These are phyloP conservation scores for Leccinellum albellum DNA, from an alignment of 768 basidiomycete species.

Conservation along the genomic window DNA sequence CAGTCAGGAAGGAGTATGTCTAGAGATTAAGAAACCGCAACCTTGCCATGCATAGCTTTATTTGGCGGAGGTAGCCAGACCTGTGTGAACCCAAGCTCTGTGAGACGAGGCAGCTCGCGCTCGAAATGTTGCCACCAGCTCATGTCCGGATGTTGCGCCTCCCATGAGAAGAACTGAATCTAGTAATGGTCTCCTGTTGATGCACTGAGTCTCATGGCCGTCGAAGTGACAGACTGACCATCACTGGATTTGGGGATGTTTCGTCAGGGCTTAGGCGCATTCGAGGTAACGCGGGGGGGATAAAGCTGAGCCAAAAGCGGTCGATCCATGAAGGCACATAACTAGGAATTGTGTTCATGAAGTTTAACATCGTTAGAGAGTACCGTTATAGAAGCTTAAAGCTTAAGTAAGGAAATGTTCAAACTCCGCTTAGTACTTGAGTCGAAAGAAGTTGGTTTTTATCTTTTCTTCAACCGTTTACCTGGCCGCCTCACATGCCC, in stretches of 20 bases:
- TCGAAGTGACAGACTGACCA: constrained; percentile 45
- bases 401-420: constrained; percentile 5
- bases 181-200: constrained; percentile 16
- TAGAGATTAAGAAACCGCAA: constrained; percentile 17
- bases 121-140: constrained; percentile 85
- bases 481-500: constrained; percentile 44
- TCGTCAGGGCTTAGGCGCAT: constrained; percentile 61
- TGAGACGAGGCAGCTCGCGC: constrained; percentile 56
- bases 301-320: constrained; percentile 17
- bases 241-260: constrained; percentile 52
- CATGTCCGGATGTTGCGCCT: constrained; percentile 48
- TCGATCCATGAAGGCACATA: constrained; percentile 21
- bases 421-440: constrained; percentile 25
- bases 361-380: neutral
- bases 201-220: neutral
- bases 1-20: constrained; percentile 8
- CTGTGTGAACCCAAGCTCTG: constrained; percentile 71
- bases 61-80: constrained; percentile 83
- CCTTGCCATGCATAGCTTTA: constrained; percentile 62
- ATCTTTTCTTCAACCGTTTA: constrained; percentile 33
- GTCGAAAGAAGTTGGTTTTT: rapidly evolving
- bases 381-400: no score
- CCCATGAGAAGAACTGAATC: constrained; percentile 90
- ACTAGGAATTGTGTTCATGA: constrained; percentile 7
- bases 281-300: constrained; percentile 43